These are phyloP conservation scores for Nicotiana obtusifolia DNA, from an alignment of 257 asterid species.

Conservation along the genomic window DNA sequence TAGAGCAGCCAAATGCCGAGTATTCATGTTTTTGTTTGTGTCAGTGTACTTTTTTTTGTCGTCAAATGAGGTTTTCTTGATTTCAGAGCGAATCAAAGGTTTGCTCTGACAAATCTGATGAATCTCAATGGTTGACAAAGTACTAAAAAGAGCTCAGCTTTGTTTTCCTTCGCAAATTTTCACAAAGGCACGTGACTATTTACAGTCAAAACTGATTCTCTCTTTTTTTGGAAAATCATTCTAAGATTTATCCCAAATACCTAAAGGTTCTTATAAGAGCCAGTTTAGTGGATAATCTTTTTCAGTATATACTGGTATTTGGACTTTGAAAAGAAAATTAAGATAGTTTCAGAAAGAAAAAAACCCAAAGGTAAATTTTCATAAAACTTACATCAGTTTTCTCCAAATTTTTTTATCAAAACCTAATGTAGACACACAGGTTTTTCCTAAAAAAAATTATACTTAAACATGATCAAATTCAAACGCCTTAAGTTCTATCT, in stretches of 20 bases:
- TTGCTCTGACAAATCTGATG: neutral
- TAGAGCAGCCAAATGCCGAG: slow-evolving; percentile 41
- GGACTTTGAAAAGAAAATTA: too few species aligned
- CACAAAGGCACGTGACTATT: neutral
- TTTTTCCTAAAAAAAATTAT: too few species aligned
- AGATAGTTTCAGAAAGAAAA: too few species aligned
- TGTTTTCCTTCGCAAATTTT: neutral
- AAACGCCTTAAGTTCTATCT: neutral
- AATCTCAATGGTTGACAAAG: neutral
- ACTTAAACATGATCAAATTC: neutral
- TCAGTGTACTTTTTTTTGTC: neutral
- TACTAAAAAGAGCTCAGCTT: neutral
- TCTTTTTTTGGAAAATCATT: neutral
- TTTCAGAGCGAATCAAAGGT: slow-evolving; percentile 15
- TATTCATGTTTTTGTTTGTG: slow-evolving; percentile 24
- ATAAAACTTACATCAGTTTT: neutral
- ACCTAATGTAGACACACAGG: neutral
- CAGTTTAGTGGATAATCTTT: too few species aligned
- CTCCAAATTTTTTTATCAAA: neutral
- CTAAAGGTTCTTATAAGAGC: neutral
- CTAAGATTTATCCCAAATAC: neutral
- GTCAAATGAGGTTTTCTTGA: slow-evolving; percentile 14
- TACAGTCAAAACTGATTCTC: neutral
- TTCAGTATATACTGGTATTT: too few species aligned
- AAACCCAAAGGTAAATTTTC: neutral